A percentile compares a stretch with the other conserved stretches of the same genome.
These are phyloP conservation scores for Thelonectria blattea DNA, from an alignment of 2,329 filamentous ascomycete species.

Conservation along the genomic window DNA sequence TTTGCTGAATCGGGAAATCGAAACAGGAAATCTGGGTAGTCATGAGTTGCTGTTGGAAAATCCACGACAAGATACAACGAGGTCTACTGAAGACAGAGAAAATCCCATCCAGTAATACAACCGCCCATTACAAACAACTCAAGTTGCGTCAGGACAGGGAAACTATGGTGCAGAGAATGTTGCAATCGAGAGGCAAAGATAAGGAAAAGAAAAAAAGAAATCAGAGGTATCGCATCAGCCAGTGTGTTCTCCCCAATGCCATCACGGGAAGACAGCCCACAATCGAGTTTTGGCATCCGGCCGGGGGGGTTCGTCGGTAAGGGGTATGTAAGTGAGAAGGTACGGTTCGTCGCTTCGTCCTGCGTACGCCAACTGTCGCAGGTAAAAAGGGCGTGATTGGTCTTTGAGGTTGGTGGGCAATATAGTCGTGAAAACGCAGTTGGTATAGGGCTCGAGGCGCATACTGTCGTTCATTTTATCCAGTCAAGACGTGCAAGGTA, in stretches of 20 bases:
- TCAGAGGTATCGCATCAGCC: conserved; percentile 46
- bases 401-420: conserved; percentile 40
- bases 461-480: conserved; percentile 40
- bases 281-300: conserved; percentile 32
- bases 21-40: conserved; percentile 26
- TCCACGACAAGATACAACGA: conserved; percentile 35
- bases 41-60: conserved; percentile 26
- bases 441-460: conserved; percentile 37
- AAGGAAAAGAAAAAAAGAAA: conserved; percentile 34
- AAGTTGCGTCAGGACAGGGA: conserved; percentile 39
- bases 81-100: conserved; percentile 40
- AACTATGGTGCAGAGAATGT: conserved; percentile 45
- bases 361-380: conserved; percentile 46
- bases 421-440: conserved; percentile 42
- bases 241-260: conserved; percentile 34
- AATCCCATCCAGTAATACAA: conserved; percentile 47
- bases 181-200: conserved; percentile 37
- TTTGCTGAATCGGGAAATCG: conserved; percentile 25
- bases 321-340: conserved; percentile 41
- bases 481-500: conserved; percentile 37
- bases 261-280: conserved; percentile 34
- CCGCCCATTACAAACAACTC: conserved; percentile 42
- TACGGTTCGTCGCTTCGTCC: conserved; percentile 50
- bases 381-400: conserved; percentile 40
- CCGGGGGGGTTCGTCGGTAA: conserved; percentile 37